Conservation (phyloP, 768 basidiomycete species). For the Calvatia gigantea region DNA sequence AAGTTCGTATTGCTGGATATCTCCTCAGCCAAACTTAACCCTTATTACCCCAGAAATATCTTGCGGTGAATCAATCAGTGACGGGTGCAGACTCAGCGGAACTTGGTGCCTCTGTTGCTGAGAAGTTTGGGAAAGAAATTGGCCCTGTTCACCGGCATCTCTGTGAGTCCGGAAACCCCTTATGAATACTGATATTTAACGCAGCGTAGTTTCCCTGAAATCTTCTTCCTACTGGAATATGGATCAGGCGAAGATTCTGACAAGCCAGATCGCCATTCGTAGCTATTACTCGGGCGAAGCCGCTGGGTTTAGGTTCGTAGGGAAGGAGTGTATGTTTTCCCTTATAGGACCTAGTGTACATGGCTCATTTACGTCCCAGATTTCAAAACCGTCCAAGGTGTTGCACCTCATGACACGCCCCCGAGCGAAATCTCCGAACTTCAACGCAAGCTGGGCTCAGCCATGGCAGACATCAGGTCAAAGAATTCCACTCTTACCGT, state of each 20-base stretch:
- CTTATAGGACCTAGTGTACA: not conserved
- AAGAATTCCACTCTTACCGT: constrained; percentile 75
- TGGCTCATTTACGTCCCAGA: constrained; percentile 41
- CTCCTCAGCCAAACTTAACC: constrained; percentile 1
- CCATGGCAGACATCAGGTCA: constrained; percentile 62
- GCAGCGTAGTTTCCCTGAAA: constrained; percentile 46
- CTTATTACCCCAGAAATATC: constrained; percentile 67
- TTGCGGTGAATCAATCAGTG: constrained; percentile 68
- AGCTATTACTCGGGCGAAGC: constrained; percentile 88
- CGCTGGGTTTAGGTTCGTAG: constrained; percentile 73
- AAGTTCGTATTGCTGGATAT: constrained; percentile 44
- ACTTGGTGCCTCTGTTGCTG: constrained; percentile 86
- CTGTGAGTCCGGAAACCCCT: constrained; percentile 40
- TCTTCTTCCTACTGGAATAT: constrained; percentile 60
- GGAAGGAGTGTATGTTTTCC: constrained; percentile 43
- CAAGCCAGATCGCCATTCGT: constrained; percentile 86
- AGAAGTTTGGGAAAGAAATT: constrained; percentile 80
- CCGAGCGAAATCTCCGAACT: constrained; percentile 61
- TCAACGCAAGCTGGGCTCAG: constrained; percentile 61
- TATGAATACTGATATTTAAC: constrained; percentile 6
- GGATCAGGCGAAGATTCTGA: constrained; percentile 78
- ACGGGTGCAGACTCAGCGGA: constrained; percentile 77
- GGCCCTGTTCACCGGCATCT: constrained; percentile 74
- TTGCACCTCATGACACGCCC: constrained; percentile 58
- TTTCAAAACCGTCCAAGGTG: constrained; percentile 41